phyloP scores from a whole-genome alignment of 208 protist species.

The Acanthamoeba healyi region DNA sequence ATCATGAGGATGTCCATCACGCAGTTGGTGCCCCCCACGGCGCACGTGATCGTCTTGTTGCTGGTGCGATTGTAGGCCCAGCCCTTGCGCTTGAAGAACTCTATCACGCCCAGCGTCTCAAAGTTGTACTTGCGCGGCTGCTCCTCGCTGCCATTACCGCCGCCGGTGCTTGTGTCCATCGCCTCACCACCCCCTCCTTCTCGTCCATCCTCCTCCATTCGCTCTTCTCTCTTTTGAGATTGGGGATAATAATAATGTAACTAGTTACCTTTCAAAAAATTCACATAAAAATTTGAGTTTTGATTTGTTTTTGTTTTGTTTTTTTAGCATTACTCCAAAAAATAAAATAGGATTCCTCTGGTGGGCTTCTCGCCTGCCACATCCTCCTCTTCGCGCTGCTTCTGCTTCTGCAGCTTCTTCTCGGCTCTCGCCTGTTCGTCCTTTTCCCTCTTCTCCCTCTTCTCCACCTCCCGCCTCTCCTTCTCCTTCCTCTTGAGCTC shows the following conservation, averaged over 20 bases:
- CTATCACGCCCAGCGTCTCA: not conserved
- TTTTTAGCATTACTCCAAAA: not conserved
- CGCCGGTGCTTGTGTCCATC: not conserved
- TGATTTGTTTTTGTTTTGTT: too few relatives aligned
- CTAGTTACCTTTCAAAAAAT: too few relatives aligned
- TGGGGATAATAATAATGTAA: too few relatives aligned
- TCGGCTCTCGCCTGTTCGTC: not conserved
- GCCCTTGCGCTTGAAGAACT: conserved; percentile 29
- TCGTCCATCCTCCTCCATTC: too few relatives aligned
- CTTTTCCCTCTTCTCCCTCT: not conserved
- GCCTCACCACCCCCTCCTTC: too few relatives aligned
- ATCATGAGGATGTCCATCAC: conserved; percentile 5
- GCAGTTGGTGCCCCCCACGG: conserved; percentile 13
- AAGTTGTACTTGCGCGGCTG: not conserved
- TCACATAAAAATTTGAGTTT: too few relatives aligned
- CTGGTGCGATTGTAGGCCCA: conserved; percentile 51
- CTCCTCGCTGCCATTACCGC: not conserved
- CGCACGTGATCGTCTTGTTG: conserved; percentile 29
- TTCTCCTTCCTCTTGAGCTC: not conserved
- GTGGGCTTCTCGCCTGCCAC: not conserved
- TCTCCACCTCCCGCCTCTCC: not conserved
- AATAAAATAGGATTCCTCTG: not conserved
- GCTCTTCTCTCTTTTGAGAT: too few relatives aligned
- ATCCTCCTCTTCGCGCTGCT: not conserved
- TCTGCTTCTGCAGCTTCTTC: not conserved